A percentile compares a stretch with the other conserved stretches of the same genome.
These are phyloP conservation scores for Geotrichum histeridarum DNA, from an alignment of 1,139 yeast genomes.

Conservation along the genomic window DNA sequence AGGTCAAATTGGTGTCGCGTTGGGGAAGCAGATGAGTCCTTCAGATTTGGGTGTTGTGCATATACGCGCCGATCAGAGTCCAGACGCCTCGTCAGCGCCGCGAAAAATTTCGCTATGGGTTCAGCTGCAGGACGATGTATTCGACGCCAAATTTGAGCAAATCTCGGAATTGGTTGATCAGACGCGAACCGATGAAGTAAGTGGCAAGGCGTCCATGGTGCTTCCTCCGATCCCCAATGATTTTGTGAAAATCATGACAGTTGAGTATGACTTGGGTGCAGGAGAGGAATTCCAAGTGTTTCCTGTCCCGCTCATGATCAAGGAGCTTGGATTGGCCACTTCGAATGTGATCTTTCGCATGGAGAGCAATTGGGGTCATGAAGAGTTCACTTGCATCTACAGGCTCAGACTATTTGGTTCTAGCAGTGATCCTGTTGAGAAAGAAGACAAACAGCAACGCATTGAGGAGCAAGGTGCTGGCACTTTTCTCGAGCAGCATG, in stretches of 20 bases:
- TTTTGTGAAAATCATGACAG: conserved; percentile 29
- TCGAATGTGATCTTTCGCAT: conserved; percentile 27
- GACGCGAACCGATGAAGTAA: conserved; percentile 7
- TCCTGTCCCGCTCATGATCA: conserved; percentile 26
- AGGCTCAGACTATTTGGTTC: conserved; percentile 35
- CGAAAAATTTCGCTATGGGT: conserved; percentile 34
- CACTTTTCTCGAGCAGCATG: not conserved
- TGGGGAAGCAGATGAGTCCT: conserved; percentile 29
- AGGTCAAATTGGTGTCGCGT: conserved; percentile 32
- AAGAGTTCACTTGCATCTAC: conserved; percentile 35
- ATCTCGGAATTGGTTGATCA: conserved; percentile 16
- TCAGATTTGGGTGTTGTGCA: conserved; percentile 35
- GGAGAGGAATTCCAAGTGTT: conserved; percentile 31
- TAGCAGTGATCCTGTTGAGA: not conserved
- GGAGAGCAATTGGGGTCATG: conserved; percentile 37
- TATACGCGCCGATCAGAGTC: conserved; percentile 28
- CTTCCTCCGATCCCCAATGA: conserved; percentile 20
- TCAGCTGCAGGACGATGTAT: conserved; percentile 24
- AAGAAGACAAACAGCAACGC: not conserved
- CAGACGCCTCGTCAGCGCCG: conserved; percentile 34
- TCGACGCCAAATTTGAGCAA: conserved; percentile 17
- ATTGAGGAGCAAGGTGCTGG: not conserved
- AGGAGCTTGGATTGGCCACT: conserved; percentile 22
- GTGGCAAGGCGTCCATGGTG: not conserved
- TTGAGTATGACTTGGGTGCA: conserved; percentile 30